These are phyloP conservation scores for Trichosanthes truncata DNA, from an alignment of 306 rosid genomes.

Conservation along the genomic window DNA sequence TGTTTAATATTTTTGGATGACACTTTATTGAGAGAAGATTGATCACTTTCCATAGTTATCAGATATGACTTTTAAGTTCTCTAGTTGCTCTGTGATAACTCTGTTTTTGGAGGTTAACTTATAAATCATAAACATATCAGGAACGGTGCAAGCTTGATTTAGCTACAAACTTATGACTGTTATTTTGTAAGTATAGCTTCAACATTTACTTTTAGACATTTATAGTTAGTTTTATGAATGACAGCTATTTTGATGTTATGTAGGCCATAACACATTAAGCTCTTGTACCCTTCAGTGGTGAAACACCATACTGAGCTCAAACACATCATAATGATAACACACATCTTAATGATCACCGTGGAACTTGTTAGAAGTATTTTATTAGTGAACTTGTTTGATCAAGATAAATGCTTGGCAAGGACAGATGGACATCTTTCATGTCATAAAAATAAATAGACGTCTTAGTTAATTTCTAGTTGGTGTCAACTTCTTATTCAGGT, in stretches of 20 bases:
- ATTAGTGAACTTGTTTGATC: background rate
- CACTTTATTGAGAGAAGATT: background rate
- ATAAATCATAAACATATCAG: background rate
- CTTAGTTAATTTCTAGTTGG: background rate
- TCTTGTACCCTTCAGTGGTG: background rate
- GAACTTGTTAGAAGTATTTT: background rate
- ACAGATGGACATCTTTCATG: background rate
- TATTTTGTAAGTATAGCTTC: slow-evolving; percentile 5
- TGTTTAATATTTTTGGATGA: background rate
- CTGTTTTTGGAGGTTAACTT: background rate
- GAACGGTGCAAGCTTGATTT: slow-evolving; percentile 4
- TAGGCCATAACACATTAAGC: background rate
- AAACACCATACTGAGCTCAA: background rate
- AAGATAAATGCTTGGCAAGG: background rate
- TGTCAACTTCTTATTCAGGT: slow-evolving; percentile 43
- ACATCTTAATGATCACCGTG: background rate
- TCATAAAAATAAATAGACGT: background rate
- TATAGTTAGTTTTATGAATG: background rate
- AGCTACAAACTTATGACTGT: slow-evolving; percentile 3
- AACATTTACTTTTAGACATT: slow-evolving; percentile 2
- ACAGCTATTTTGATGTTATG: background rate
- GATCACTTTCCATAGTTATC: background rate
- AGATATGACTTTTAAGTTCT: background rate
- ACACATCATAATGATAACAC: background rate
- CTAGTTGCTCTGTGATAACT: background rate